phyloP scores from a whole-genome alignment of 805 yeast species.

The Yarrowia alimentaria region DNA sequence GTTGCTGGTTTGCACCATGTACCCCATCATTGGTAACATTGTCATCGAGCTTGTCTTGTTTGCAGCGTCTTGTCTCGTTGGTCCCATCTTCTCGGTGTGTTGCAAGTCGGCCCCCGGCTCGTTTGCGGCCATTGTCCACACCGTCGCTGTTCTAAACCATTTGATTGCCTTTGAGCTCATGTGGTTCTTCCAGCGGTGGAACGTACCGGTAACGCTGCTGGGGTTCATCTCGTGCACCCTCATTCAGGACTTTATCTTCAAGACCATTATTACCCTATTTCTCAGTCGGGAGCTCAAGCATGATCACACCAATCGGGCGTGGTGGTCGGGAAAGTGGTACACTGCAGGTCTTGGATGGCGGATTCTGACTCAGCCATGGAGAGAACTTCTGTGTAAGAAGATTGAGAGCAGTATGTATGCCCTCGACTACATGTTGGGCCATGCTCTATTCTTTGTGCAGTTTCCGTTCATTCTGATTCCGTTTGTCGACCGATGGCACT shows the following conservation, averaged over 20 bases:
- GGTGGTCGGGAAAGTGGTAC: constrained; percentile 52
- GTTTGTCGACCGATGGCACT: constrained; percentile 83
- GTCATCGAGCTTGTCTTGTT: constrained; percentile 38
- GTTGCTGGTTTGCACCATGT: constrained; percentile 43
- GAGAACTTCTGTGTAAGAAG: constrained; percentile 83
- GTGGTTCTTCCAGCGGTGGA: constrained; percentile 68
- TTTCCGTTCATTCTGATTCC: constrained; percentile 79
- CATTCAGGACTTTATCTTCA: constrained; percentile 59
- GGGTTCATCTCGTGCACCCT: constrained; percentile 58
- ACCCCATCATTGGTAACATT: constrained; percentile 35
- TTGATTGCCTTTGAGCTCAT: constrained; percentile 58
- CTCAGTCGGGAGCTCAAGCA: constrained; percentile 61
- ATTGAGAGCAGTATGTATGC: constrained; percentile 87
- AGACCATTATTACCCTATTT: constrained; percentile 48
- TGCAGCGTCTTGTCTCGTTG: constrained; percentile 40
- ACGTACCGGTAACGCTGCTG: constrained; percentile 55
- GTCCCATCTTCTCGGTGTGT: constrained; percentile 43
- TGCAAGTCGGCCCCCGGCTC: constrained; percentile 49
- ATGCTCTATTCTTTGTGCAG: constrained; percentile 72
- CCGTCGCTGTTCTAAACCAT: constrained; percentile 52
- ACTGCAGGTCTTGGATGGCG: constrained; percentile 78
- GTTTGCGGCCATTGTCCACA: constrained; percentile 58
- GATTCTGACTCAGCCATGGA: constrained; percentile 78
- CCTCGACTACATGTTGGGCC: constrained; percentile 87
- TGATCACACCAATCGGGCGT: constrained; percentile 60